These are phyloP conservation scores for Plasmodium ovale DNA, from an alignment of 169 alveolate genomes.

Conservation along the genomic window DNA sequence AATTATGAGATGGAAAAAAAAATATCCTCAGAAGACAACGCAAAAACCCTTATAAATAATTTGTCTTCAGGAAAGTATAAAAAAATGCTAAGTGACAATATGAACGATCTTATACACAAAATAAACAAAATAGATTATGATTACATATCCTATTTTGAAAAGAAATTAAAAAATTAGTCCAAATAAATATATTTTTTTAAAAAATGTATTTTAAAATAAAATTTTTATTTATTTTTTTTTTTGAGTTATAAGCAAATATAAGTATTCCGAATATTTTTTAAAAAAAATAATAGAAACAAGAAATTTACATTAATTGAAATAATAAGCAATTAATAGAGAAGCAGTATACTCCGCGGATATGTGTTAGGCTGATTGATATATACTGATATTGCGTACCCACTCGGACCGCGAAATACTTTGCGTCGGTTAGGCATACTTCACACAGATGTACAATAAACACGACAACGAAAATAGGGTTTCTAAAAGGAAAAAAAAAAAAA, in stretches of 20 bases:
- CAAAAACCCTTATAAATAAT: constrained; percentile 21
- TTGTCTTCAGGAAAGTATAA: constrained; percentile 33
- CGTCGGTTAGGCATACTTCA: no score
- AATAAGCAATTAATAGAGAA: not conserved
- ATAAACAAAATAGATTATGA: constrained; percentile 58
- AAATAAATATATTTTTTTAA: constrained; percentile 3
- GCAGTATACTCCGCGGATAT: no score
- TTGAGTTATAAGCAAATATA: not conserved
- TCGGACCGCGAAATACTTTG: no score
- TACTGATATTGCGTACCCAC: no score
- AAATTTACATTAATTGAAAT: not conserved
- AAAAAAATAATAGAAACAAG: not conserved
- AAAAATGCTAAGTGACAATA: constrained; percentile 44
- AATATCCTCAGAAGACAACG: not conserved
- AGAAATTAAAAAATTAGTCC: constrained; percentile 50
- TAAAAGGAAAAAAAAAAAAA: no score
- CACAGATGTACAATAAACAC: no score
- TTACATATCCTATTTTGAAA: constrained; percentile 58
- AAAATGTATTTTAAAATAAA: constrained; percentile 6
- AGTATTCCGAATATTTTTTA: not conserved
- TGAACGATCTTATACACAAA: constrained; percentile 24
- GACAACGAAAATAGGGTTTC: no score
- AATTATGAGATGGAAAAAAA: not conserved
- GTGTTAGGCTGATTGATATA: no score
- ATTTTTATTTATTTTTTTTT: not conserved